Base-by-base conservation (phyloP, 2,329 filamentous ascomycete genomes). In the Lecanicillium sp. region DNA sequence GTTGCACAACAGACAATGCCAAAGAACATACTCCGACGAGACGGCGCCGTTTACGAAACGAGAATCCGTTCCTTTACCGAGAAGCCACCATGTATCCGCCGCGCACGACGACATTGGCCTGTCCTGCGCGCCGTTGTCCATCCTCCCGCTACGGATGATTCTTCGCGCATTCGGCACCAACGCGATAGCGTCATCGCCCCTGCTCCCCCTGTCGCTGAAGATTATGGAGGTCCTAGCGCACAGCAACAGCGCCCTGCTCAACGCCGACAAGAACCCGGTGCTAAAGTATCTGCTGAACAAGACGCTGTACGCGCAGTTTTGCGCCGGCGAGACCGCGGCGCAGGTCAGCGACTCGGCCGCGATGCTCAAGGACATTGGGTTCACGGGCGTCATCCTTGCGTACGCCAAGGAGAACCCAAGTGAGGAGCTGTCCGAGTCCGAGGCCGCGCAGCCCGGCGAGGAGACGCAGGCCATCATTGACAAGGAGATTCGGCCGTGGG, bases 231-330 rank as follows among this genome's bases (percentile, higher is more conserved):
- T 72, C 17, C 73, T 94, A 49, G 83, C 88, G 8, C 71, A 87
- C 57, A 80, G 83, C 19, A 74, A 74, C 36, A 80, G 66, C 41
- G 64, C 74, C 2, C 38, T 88, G 0, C 68, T 92, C 40, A 81
- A 81, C 57, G 79, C 87, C 5, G 87, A 94, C 54, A 69, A 65
- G 36, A 94, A 94, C 55, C 77, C 77, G 0, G 33, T 90, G 2
- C 69, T 94, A n/a, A 73, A 78, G 29, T 74, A 68, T 42, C 54
- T 88, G 29, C 67, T 95, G 34, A 87, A 87, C 57, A 75, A 80
- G 55, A 92, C 87, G 0, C 87, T 94, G 52, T 95, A 95, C 58
- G 79, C 79, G 15, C 89, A 95, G 53, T 95, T 94, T 61, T 95
- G 89, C 59, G 87, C 86, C 0, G 89, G 89, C 18, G 84, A 88